Base-by-base conservation (phyloP, 2,329 filamentous ascomycete species). In the Trichoderma arundinaceum region DNA sequence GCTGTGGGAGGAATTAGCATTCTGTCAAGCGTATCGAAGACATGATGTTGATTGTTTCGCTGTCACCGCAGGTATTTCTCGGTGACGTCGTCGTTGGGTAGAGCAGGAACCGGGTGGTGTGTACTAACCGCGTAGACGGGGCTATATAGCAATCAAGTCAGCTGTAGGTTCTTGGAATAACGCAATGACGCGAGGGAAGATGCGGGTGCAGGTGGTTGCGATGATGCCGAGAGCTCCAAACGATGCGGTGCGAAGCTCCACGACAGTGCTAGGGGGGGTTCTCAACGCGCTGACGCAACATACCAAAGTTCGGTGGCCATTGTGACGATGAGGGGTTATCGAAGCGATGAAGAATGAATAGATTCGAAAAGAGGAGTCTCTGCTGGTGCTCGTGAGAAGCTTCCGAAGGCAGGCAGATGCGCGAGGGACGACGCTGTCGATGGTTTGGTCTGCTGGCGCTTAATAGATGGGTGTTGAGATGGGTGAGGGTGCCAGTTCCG, bases 1-100 rank as follows among this genome's bases (percentile, higher is more conserved):
- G 77, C 78, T 79, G 64, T 33, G 8, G 5, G 7, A 48, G 2
- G 32, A 4, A 43, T 67, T 62, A 67, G 66, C 56, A 57, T 56
- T 28, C 28, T 38, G 19, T 22, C 49, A 19, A 46, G 32, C 17
- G 52, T 63, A n/a, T 46, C 58, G 38, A 54, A 13, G 53, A 15
- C 3, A 9, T n/a, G 15, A 12, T 43, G 17, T 19, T n/a, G 43
- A 44, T 58, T 15, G 8, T 35, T 51, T 43, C 17, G 51, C 19
- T 44, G 43, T 54, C 52, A 13, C n/a, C 13, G 13, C 49, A 52
- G 53, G 7, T 52, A 58, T 59, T 56, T 49, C 44, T 41, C 46
- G 63, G 62, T 67, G 66, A 65, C 66, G 62, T 67, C 66, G 62
- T 67, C 62, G 66, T 57, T 65, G 38, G 41, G 15, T 17, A 44